Conservation (phyloP, 768 basidiomycete species). For the Tulasnella sp. region DNA sequence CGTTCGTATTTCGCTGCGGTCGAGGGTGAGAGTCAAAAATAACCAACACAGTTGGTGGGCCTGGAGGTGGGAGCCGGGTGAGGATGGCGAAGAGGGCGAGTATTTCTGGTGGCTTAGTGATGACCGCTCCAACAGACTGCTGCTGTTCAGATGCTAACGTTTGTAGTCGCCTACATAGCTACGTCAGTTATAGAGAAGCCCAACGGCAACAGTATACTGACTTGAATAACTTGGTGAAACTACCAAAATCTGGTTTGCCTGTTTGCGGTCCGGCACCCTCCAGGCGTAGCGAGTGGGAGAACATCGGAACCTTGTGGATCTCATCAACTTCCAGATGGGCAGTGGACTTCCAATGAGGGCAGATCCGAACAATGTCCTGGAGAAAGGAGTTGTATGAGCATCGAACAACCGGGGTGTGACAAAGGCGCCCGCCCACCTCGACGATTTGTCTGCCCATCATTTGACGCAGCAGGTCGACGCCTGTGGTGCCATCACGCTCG, state of each 20-base stretch:
- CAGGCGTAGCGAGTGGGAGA: slow-evolving; percentile 40
- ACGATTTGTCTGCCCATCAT: slow-evolving; percentile 40
- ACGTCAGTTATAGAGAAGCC: background rate
- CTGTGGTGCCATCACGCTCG: slow-evolving; percentile 39
- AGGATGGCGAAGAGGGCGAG: slow-evolving; percentile 49
- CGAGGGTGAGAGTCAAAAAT: slow-evolving; percentile 69
- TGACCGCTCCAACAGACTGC: slow-evolving; percentile 43
- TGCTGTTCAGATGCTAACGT: background rate
- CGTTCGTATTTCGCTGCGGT: slow-evolving; percentile 50
- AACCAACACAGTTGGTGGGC: slow-evolving; percentile 45
- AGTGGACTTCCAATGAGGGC: slow-evolving; percentile 52
- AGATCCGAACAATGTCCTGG: slow-evolving; percentile 60
- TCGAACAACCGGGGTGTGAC: background rate
- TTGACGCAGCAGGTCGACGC: slow-evolving; percentile 38
- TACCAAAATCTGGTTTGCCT: background rate
- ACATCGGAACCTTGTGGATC: slow-evolving; percentile 49
- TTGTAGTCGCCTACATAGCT: background rate
- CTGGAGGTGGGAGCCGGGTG: slow-evolving; percentile 8
- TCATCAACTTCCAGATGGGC: slow-evolving; percentile 56
- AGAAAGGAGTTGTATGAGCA: background rate
- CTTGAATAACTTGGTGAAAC: background rate
- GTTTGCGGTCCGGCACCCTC: background rate
- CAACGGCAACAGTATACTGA: background rate
- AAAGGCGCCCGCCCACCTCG: slow-evolving; percentile 39
- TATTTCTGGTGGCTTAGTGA: slow-evolving; percentile 71